Base-by-base conservation (phyloP, 768 basidiomycete species). In the Rhizopogon roseolus region DNA sequence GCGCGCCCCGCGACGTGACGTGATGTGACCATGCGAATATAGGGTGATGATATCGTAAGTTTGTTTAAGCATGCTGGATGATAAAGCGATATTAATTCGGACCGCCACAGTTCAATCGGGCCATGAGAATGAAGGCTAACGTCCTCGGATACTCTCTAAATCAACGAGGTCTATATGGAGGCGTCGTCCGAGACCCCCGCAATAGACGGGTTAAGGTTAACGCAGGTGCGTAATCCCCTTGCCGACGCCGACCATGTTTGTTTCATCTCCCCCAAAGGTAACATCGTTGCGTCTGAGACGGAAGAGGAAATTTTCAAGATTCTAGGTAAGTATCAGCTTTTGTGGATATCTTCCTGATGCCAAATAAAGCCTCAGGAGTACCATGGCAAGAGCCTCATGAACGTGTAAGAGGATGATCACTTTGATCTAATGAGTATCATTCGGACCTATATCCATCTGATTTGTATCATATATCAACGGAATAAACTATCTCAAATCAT, bases 1-100 rank as follows among this genome's bases (percentile, higher is more conserved):
- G 11, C 44, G 11, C 42, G 13, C 19, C 28, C 43, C 11, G 37
- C 45, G n/a, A 27, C 41, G 27, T 29, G 14, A 53, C 41, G 27
- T 29, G 14, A 53, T 36, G 41, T 45, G 42, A 40, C 32, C 29
- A 39, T 53, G 45, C 45, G 40, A 28, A 49, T 50, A 28, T 59
- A 86, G 85, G 93, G 93, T 2, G 93, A 96, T 63, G 91, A 95
- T 62, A 90, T 96, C 50, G 93, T 93, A 60, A 60, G 88, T 70
- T 11, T 36, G 19, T 36, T 36, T 48, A 22, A 16, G 25, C 39
- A 5, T 41, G 52, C 38, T 49, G 39, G 34, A 19, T 13, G 5
- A 14, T 5, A 41, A 3, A 3, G 6, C 11, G 29, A 14, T 40
- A 11, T 16, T 10, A 9, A 25, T 41, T 41, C 53, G 8, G 32